Percentiles rank a stretch among this genome's conserved stretches.
phyloP scores from a whole-genome alignment of 2,329 filamentous ascomycete genomes.

The Biscogniauxia sp. region DNA sequence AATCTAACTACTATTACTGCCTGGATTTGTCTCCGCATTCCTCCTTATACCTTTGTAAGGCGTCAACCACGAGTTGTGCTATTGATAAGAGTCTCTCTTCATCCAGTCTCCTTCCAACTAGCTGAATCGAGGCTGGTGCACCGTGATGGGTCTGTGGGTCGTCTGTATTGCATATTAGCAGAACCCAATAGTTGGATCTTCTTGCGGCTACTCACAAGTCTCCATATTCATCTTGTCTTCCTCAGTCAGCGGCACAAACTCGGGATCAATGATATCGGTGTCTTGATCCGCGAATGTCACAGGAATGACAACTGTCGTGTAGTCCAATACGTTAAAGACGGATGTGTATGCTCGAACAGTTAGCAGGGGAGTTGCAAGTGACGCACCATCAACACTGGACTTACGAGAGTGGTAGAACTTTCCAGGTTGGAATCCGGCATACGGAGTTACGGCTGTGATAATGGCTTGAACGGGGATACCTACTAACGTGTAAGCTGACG shows the following conservation, averaged over 20 bases:
- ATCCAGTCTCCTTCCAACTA: background rate
- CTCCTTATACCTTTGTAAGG: background rate
- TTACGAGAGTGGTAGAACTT: constrained; percentile 40
- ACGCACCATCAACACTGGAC: background rate
- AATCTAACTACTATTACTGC: no score
- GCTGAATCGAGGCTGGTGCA: background rate
- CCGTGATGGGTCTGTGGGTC: background rate
- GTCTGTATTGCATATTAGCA: background rate
- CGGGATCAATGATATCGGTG: background rate
- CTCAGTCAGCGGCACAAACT: background rate
- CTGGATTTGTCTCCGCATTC: background rate
- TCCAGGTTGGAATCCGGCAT: constrained; percentile 45
- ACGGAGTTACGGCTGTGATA: constrained; percentile 49
- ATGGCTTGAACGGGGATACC: constrained; percentile 32
- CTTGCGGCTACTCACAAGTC: background rate
- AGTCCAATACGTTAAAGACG: constrained; percentile 3
- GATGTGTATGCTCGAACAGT: background rate
- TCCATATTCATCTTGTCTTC: background rate
- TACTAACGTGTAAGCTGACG: constrained; percentile 49
- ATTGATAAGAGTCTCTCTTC: background rate
- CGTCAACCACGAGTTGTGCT: background rate
- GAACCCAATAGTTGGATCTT: background rate
- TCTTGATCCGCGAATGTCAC: constrained; percentile 4
- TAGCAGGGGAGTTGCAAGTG: background rate
- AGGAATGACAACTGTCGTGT: constrained; percentile 1